Base-by-base conservation (phyloP, 331 rosid genomes). In the Quercus phellos region DNA sequence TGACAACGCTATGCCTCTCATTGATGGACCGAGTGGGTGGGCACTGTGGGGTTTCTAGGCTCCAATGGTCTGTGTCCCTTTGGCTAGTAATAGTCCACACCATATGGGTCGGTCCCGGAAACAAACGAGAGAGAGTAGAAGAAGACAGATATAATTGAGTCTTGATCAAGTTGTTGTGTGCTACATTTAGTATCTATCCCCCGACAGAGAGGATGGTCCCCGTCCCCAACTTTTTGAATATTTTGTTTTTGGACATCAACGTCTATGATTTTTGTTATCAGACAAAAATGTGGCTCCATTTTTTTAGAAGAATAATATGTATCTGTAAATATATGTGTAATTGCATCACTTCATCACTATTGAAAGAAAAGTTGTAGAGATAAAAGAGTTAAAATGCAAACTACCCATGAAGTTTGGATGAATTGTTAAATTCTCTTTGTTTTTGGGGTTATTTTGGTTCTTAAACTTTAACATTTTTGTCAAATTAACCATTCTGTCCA, bases 181-280 rank as follows among this genome's bases (percentile, higher is more conserved):
- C 24, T 82, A 82, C 86, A 78, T 82, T 53, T 59, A 77, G 83
- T 69, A 74, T 73, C 78, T 78, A 51, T 58, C 90, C 35, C 35
- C 88, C 81, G 63, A 80, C 83, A 85, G 66, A 85, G 19, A 55
- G 75, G 82, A 76, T 81, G 90, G 92, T 84, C 89, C 92, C 83
- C 75, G 68, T 17, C 38, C 35, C 16, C 8, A 4, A 16, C 67
- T 5, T 14, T 27, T 26, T 27, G 1, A 24, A 26, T 27, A 17
- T 13, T 4, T 26, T 26, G 10, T 5, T 21, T 4, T 3, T 16
- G 22, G 53, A 46, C 53, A 10, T 24, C 4, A 22, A 22, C 12
- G 30, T 21, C 14, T 21, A 1, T 22, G 64, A 58, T 27, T 27
- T 26, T 60, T 12, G 7, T 12, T 1, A 26, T 26, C 19, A 14